A percentile compares a stretch with the other conserved stretches of the same genome.
These are phyloP conservation scores for Brachypodium distachyon DNA, from an alignment of 202 grass and related monocot genomes.

Conservation along the genomic window DNA sequence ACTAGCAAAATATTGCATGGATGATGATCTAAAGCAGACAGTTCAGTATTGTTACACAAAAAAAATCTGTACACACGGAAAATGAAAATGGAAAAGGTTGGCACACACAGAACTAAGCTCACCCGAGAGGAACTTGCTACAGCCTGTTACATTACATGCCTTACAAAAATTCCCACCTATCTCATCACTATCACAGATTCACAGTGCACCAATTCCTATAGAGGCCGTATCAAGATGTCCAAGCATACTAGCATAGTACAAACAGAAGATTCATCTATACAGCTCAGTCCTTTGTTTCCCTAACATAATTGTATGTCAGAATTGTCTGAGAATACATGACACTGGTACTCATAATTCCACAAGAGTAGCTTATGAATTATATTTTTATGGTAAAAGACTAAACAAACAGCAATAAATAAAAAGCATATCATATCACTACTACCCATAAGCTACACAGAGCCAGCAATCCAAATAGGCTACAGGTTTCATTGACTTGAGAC, in stretches of 20 bases:
- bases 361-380: conserved; percentile 20
- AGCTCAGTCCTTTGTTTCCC: conserved; percentile 6
- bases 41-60: neutral
- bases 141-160: conserved; percentile 19
- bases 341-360: conserved; percentile 23
- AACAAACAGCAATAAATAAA: conserved; percentile 32
- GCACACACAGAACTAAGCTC: neutral
- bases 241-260: conserved; percentile 3
- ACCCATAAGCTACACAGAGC: conserved; percentile 21
- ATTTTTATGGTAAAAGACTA: conserved; percentile 29
- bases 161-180: conserved; percentile 1
- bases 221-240: neutral
- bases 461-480: neutral
- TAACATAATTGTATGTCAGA: conserved; percentile 31
- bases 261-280: conserved; percentile 30
- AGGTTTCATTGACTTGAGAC: conserved; percentile 9
- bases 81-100: neutral
- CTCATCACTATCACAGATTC: neutral
- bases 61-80: neutral
- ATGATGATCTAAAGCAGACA: neutral
- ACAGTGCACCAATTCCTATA: neutral
- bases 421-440: conserved; percentile 30
- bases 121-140: conserved; percentile 8
- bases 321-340: conserved; percentile 33
- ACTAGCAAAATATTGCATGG: neutral